Evolutionary conservation across 345 rosid genomes (phyloP).

Genomic region (Hypericum androsaemum): DNA sequence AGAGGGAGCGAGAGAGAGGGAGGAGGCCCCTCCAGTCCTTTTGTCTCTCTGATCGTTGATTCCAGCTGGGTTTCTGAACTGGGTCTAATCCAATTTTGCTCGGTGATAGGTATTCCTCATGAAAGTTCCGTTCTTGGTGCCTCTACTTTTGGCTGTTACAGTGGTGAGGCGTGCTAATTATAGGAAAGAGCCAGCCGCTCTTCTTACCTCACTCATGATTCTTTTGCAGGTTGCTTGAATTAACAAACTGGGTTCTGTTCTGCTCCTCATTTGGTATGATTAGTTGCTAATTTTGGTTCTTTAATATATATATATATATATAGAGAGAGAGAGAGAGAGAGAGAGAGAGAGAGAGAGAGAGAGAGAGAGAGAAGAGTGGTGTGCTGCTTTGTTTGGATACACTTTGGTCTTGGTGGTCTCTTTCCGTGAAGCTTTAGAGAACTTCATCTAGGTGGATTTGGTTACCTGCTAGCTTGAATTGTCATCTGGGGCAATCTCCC

Average conservation of each 20-base stretch:
- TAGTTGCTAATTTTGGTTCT: slow-evolving; percentile 17
- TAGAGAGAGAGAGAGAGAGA: slow-evolving; percentile 5
- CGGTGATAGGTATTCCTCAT: slow-evolving; percentile 16
- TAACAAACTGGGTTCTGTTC: slow-evolving; percentile 33
- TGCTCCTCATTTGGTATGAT: slow-evolving; percentile 38
- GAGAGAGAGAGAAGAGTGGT: background rate
- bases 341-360: slow-evolving; percentile 11
- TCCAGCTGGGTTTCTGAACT: slow-evolving; percentile 47
- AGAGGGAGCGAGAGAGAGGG: slow-evolving; percentile 13
- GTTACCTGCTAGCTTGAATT: slow-evolving; percentile 13
- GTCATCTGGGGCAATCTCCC: slow-evolving; percentile 15
- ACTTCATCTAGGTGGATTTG: no score
- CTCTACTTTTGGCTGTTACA: slow-evolving; percentile 26
- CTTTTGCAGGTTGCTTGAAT: slow-evolving; percentile 30
- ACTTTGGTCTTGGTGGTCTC: slow-evolving; percentile 76
- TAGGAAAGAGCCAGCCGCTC: slow-evolving; percentile 24
- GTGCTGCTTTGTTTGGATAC: slow-evolving; percentile 10
- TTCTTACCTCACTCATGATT: slow-evolving; percentile 35
- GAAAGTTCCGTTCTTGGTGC: slow-evolving; percentile 29
- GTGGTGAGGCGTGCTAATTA: slow-evolving; percentile 19
- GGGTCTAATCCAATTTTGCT: slow-evolving; percentile 22
- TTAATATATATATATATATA: slow-evolving; percentile 15
- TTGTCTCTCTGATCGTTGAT: slow-evolving; percentile 39
- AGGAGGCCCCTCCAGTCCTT: slow-evolving; percentile 24
- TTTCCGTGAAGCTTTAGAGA: no score